These are phyloP conservation scores for sorghum (Sorghum bicolor) DNA, from an alignment of 176 grass and related monocot genomes.

Conservation along the genomic window DNA sequence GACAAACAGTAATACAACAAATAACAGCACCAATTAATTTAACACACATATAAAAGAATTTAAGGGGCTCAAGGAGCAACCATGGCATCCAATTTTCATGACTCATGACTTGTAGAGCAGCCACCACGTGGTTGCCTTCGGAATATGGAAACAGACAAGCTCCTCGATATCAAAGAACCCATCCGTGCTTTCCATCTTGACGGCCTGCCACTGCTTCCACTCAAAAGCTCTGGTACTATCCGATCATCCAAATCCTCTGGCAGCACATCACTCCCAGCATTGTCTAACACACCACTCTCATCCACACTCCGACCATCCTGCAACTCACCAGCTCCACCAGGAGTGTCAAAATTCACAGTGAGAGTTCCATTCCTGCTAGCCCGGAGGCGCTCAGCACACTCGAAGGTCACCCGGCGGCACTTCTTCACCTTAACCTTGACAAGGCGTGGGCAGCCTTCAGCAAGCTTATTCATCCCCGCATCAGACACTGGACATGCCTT, in stretches of 20 bases:
- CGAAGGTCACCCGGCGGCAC: slow-evolving; percentile 56
- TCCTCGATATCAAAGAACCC: slow-evolving; percentile 34
- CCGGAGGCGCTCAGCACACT: slow-evolving; percentile 75
- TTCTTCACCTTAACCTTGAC: slow-evolving; percentile 98
- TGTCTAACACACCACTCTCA: slow-evolving; percentile 58
- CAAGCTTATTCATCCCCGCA: slow-evolving; percentile 63
- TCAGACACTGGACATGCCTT: slow-evolving; percentile 92
- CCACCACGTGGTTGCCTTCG: slow-evolving; percentile 21
- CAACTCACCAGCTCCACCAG: slow-evolving; percentile 25
- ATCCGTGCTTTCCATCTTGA: slow-evolving; percentile 48
- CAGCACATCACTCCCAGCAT: slow-evolving; percentile 46
- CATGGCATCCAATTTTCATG: slow-evolving; percentile 13
- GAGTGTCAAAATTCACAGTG: slow-evolving; percentile 66
- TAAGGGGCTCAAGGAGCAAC: slow-evolving; percentile 26
- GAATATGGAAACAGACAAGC: slow-evolving; percentile 51
- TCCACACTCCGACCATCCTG: slow-evolving; percentile 48
- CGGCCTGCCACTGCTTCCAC: slow-evolving; percentile 39
- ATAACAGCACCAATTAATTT: slow-evolving; percentile 28
- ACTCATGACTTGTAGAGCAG: slow-evolving; percentile 31
- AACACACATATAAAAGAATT: slow-evolving; percentile 38
- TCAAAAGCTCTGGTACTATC: slow-evolving; percentile 34
- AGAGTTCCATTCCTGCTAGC: slow-evolving; percentile 49
- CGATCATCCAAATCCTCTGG: slow-evolving; percentile 48
- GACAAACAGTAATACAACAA: slow-evolving; percentile 11
- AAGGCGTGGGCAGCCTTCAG: slow-evolving; percentile 70